phyloP scores from a whole-genome alignment of 176 grass and related monocot genomes.

The Bothriochloa decipiens region DNA sequence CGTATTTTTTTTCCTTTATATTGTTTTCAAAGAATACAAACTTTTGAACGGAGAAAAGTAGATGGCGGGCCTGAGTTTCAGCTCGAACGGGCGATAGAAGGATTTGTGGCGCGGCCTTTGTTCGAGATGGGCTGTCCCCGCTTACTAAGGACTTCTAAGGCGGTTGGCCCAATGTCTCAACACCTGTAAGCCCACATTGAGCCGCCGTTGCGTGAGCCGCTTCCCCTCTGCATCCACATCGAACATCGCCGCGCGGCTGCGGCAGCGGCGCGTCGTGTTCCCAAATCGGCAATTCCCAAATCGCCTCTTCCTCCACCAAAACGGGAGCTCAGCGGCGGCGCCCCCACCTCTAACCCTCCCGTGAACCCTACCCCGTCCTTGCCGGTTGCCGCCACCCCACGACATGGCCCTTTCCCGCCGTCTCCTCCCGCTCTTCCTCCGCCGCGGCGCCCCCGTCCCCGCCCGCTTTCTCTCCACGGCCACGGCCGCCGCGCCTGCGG shows the following conservation, averaged over 20 bases:
- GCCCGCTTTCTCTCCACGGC: constrained; percentile 51
- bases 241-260: too few species aligned
- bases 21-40: too few species aligned
- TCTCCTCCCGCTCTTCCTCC: constrained; percentile 57
- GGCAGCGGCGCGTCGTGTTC: too few species aligned
- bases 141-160: too few species aligned
- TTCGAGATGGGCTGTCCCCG: too few species aligned
- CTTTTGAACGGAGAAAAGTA: too few species aligned
- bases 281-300: constrained; percentile 28
- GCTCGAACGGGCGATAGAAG: too few species aligned
- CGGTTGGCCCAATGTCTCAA: too few species aligned
- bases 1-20: too few species aligned
- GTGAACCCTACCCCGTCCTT: constrained; percentile 36
- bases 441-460: constrained; percentile 24
- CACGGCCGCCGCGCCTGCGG: background rate
- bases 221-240: background rate
- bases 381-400: background rate
- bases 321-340: constrained; percentile 28
- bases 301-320: constrained; percentile 41
- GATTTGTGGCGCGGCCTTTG: too few species aligned
- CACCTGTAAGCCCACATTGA: background rate
- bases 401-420: constrained; percentile 58
- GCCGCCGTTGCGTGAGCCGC: background rate
- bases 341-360: constrained; percentile 19
- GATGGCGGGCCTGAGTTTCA: too few species aligned